These are phyloP conservation scores for Cardamine chenopodiifolia DNA, from an alignment of 345 rosid genomes.

Conservation along the genomic window DNA sequence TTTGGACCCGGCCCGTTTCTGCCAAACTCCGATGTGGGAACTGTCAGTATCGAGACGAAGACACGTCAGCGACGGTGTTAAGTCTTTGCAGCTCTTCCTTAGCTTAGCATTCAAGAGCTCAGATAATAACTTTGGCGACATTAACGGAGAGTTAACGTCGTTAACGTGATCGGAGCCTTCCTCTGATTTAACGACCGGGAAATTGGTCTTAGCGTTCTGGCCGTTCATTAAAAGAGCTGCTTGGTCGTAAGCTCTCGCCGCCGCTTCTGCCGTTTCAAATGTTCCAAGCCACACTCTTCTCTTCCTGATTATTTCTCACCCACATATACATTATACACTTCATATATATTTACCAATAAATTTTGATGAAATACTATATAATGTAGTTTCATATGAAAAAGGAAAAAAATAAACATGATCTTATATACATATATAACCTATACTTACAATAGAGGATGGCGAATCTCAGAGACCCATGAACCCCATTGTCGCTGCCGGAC, in stretches of 20 bases:
- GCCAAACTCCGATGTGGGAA: conserved; percentile 78
- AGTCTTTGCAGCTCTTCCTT: conserved; percentile 56
- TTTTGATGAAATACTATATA: not conserved
- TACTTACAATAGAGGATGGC: conserved; percentile 74
- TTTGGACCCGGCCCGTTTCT: conserved; percentile 62
- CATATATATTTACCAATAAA: not conserved
- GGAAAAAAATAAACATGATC: not conserved
- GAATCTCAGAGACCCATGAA: conserved; percentile 88
- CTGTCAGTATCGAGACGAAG: conserved; percentile 72
- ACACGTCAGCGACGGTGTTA: conserved; percentile 64
- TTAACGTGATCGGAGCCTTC: conserved; percentile 21
- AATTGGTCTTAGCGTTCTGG: conserved; percentile 72
- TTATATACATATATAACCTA: not conserved
- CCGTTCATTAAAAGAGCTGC: conserved; percentile 76
- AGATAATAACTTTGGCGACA: conserved; percentile 51
- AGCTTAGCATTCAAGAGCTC: conserved; percentile 63
- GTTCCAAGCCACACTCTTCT: conserved; percentile 84
- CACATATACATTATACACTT: not conserved
- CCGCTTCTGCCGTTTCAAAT: conserved; percentile 76
- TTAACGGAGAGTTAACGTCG: conserved; percentile 34
- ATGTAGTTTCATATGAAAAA: conserved; percentile 3
- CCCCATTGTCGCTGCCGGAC: conserved; percentile 95
- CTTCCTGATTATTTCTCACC: conserved; percentile 48
- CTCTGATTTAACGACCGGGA: conserved; percentile 42
- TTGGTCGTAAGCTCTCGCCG: conserved; percentile 72